These are phyloP conservation scores for Podospora anserina DNA, from an alignment of 495 filamentous ascomycete genomes.

Conservation along the genomic window DNA sequence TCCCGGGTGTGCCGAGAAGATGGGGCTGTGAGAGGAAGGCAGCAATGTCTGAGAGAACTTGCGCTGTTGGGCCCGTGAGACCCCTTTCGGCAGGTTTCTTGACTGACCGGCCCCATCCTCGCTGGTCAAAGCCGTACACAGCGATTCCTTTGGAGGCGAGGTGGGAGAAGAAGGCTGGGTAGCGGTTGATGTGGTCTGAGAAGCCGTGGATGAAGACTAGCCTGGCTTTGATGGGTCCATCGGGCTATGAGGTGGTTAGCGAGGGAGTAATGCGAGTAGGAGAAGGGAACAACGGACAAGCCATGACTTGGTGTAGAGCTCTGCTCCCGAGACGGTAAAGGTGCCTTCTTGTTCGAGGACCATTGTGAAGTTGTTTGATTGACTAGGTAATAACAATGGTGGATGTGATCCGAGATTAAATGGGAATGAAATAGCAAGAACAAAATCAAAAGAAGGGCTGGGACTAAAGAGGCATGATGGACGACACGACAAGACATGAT, in stretches of 20 bases:
- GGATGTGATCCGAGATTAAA: neutral
- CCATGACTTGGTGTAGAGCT: constrained; percentile 84
- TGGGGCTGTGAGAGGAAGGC: constrained; percentile 55
- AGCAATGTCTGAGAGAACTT: constrained; percentile 72
- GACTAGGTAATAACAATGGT: neutral
- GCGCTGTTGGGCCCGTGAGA: constrained; percentile 64
- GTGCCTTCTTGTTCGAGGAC: constrained; percentile 47
- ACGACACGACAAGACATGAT: neutral
- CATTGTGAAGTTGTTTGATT: constrained; percentile 35
- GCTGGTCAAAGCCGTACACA: constrained; percentile 74
- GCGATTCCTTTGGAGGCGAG: constrained; percentile 71
- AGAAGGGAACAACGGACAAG: constrained; percentile 51
- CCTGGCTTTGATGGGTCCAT: constrained; percentile 56
- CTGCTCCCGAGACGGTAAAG: constrained; percentile 53
- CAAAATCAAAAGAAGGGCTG: neutral
- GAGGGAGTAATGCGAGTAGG: neutral
- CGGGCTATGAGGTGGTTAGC: constrained; percentile 11
- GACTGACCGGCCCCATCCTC: constrained; percentile 60
- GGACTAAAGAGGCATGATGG: neutral
- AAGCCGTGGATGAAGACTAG: constrained; percentile 83
- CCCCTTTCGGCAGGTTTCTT: constrained; percentile 54
- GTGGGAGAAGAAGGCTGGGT: constrained; percentile 62
- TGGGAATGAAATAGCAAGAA: neutral
- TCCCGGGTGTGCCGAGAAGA: constrained; percentile 23
- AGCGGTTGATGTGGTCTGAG: constrained; percentile 78